These are phyloP conservation scores for Colletotrichum horii DNA, from an alignment of 2,329 filamentous ascomycete species.

Conservation along the genomic window DNA sequence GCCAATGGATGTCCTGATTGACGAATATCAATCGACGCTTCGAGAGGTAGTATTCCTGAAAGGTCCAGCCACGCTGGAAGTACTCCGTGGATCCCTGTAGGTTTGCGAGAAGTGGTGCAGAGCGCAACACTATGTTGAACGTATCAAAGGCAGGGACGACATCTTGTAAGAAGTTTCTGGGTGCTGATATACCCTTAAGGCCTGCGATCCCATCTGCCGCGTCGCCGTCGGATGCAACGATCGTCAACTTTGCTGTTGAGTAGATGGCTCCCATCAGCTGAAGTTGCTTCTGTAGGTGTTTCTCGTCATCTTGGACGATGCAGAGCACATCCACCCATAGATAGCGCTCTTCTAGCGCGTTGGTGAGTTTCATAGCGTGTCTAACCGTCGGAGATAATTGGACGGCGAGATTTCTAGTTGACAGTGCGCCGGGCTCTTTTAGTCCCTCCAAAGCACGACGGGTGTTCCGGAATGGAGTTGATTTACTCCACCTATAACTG, in stretches of 20 bases:
- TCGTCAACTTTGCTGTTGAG: neutral
- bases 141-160: rapidly evolving
- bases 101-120: neutral
- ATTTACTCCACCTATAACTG: neutral
- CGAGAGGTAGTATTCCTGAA: neutral
- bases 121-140: neutral
- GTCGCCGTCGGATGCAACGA: neutral
- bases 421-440: neutral
- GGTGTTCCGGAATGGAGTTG: neutral
- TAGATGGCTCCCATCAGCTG: neutral
- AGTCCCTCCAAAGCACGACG: neutral
- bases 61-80: neutral
- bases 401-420: neutral
- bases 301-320: neutral
- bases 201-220: neutral
- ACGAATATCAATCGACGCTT: neutral
- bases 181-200: rapidly evolving
- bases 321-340: neutral
- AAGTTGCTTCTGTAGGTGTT: neutral
- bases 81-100: neutral
- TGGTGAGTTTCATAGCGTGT: neutral
- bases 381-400: neutral
- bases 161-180: neutral
- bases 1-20: neutral
- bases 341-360: neutral